Base-by-base conservation (phyloP, 2,329 filamentous ascomycete genomes). In the Zasmidium citrigriseum region DNA sequence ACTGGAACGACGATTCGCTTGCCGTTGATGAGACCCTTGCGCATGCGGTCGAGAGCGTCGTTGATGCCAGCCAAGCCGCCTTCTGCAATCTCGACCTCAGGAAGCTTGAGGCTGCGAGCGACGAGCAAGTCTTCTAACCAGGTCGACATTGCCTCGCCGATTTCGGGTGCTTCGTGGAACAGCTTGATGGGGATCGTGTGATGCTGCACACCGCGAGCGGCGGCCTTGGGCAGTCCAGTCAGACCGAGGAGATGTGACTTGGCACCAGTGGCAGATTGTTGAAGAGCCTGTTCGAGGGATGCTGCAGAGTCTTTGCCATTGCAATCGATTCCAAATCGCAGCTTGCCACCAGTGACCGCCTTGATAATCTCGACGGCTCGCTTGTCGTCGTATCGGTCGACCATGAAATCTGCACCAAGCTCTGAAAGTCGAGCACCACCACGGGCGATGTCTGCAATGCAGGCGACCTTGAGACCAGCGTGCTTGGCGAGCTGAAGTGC, bases 141-240 rank as follows among this genome's bases (percentile, higher is more conserved):
- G 1, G 76, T 70, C 12, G 85, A 85, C 54, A 91, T 70, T 0
- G 78, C 79, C 61, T 86, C 82, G 0, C 89, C 89, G 0, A 91
- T 77, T 1, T 78, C 78, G 0, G 85, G 82, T 0, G 86, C 80
- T 58, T 88, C 85, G 68, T 93, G 89, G 67, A 90, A 92, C 3
- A 90, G 68, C 72, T 92, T 92, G 61, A 93, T 89, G 0, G 89
- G 89, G 0, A 92, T 86, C 0, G 80, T 84, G 67, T 91, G 88
- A 57, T 86, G 81, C 4, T 77, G 70, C 0, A 86, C 77, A 0
- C 79, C 79, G 0, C 76, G 73, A 0, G 73, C 72, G 1, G 74
- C 72, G 3, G 75, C 76, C 67, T 89, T 90, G 0, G 89, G 89
- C 2, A 90, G 64, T 0, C 88, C 89, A 0, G 85, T 85, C 46